Conservation (phyloP, 805 yeast species). For the Yarrowia porcina region DNA sequence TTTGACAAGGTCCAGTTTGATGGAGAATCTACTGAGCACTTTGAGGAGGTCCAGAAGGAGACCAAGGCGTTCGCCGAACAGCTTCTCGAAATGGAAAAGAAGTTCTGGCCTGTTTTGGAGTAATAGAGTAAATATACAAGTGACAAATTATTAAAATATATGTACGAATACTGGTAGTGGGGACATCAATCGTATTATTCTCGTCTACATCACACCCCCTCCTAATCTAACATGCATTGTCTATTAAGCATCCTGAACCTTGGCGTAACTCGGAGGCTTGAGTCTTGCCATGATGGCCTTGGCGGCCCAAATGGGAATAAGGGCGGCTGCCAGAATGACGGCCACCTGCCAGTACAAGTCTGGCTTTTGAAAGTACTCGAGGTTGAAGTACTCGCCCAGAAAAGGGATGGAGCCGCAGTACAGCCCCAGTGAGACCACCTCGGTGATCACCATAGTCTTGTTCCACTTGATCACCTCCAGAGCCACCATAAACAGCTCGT, state of each 20-base stretch:
- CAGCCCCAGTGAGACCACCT: constrained; percentile 62
- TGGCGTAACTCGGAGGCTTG: constrained; percentile 94
- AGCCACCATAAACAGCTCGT: constrained; percentile 92
- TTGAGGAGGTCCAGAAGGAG: not conserved
- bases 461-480: constrained; percentile 92
- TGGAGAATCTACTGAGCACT: not conserved
- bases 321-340: constrained; percentile 62
- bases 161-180: too few species aligned
- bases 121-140: not conserved
- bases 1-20: constrained; percentile 16
- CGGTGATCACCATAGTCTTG: constrained; percentile 66
- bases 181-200: too few species aligned
- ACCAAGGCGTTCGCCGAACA: constrained; percentile 3
- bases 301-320: constrained; percentile 86
- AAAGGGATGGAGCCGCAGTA: constrained; percentile 79
- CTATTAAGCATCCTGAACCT: constrained; percentile 73
- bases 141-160: not conserved
- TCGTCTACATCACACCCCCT: too few species aligned
- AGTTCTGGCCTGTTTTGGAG: constrained; percentile 19
- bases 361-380: constrained; percentile 53
- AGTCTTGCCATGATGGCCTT: constrained; percentile 70
- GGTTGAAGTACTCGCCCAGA: constrained; percentile 79
- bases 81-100: not conserved
- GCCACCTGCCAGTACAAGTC: constrained; percentile 68
- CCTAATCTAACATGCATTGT: constrained; percentile 1